Base-by-base conservation (phyloP, 495 filamentous ascomycete genomes). In the Penicillium longicatenatum region DNA sequence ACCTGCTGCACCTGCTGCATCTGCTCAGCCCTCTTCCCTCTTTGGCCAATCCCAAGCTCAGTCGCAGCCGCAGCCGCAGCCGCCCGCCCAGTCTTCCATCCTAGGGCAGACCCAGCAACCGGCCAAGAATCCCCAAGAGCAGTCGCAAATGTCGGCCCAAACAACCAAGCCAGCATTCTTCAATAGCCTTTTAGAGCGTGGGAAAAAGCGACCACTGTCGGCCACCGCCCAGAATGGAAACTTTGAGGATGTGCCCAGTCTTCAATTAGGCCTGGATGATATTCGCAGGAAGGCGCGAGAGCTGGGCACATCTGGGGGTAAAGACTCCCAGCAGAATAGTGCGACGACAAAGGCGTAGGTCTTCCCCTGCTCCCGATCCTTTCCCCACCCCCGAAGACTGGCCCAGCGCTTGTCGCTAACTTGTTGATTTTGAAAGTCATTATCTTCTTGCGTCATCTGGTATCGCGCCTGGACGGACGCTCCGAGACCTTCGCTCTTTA, bases 401-500 rank as follows among this genome's bases (percentile, higher is more conserved):
- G 12, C 35, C 21, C 22, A 21, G 11, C 29, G 8, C 16, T 22
- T 0, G 24, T 41, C 24, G 17, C 52, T 64, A 59, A 67, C 19
- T 42, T 50, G 39, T 22, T 26, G 9, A 16, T 45, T 17, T 55
- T 6, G 50, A 54, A 50, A 84, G 82, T 50, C 91, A 93, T 61
- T 95, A 93, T 73, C 81, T 97, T 43, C 86, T 97, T 35, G 89
- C 91, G 33, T 91, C 89, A 16, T 96, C 92, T n/a, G 92, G 92
- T 11, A 84, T 96, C 16, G 87, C 90, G 52, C 87, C 89, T 9
- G 89, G 88, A 3, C 80, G 86, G 52, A 86, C 92, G 6, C 80
- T 93, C 20, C 85, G 87, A 59, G 92, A 96, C 68, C 82, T 96
- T 20, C 87, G 88, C 55, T 76, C 78, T 19, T 71, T 87, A 29